These are phyloP conservation scores for Toxicodendron radicans DNA, from an alignment of 345 rosid genomes.

Conservation along the genomic window DNA sequence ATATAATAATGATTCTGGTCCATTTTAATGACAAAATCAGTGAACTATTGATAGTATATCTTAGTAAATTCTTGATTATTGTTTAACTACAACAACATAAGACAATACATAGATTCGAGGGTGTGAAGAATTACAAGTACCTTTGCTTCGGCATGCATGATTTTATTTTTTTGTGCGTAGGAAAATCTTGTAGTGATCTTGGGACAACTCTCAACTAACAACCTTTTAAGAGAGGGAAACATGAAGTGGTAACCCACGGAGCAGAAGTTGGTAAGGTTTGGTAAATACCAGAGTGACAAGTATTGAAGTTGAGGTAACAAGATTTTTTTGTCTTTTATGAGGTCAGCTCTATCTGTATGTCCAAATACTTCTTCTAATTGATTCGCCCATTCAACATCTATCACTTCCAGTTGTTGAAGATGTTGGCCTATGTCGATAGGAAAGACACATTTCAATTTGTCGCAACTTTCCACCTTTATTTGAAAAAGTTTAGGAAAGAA, in stretches of 20 bases:
- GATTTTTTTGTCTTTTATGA: not conserved
- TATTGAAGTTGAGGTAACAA: not conserved
- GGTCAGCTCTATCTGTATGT: not conserved
- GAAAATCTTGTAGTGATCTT: not conserved
- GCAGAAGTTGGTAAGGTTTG: no score
- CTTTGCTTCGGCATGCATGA: not conserved
- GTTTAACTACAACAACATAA: no score
- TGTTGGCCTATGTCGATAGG: not conserved
- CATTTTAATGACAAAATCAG: no score
- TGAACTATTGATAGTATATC: no score
- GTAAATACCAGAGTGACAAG: not conserved
- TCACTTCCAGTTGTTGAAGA: not conserved
- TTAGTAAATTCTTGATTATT: no score
- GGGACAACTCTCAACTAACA: not conserved
- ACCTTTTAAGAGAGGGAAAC: not conserved
- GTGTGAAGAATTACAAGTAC: not conserved
- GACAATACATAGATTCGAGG: no score
- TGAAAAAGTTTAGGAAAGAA: not conserved
- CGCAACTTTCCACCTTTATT: not conserved
- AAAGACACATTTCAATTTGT: not conserved
- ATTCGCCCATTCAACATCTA: no score
- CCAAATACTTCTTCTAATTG: not conserved
- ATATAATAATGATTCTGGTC: no score
- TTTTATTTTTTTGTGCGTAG: no score
- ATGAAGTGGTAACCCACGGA: not conserved